Base-by-base conservation (phyloP, 2,329 filamentous ascomycete genomes). In the Ophiostoma sp. region DNA sequence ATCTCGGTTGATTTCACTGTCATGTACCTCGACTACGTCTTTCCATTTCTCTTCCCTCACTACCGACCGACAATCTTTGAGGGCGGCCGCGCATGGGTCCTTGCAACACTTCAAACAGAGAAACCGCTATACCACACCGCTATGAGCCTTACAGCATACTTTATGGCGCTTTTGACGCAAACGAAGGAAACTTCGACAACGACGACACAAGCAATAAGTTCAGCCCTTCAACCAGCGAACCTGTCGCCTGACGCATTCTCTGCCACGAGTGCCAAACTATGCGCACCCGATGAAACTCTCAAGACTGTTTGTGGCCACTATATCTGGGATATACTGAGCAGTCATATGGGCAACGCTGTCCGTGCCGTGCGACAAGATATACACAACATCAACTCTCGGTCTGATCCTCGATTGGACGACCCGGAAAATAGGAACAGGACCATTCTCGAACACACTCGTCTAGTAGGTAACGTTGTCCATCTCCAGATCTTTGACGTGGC, bases 1-100 rank as follows among this genome's bases (percentile, higher is more conserved):
- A 63, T 63, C 28, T 63, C 57, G 4, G 39, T 45, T 22, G 66
- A 69, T 12, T 69, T 69, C 15, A 33, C 66, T 22, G 87, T 88
- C 84, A 84, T 88, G 73, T 91, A 90, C 77, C 82, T 90, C 68
- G 89, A 91, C 78, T 86, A 88, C 74, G 83, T 90, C n/a, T 85
- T 91, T 75, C 88, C 89, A 1, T 87, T 89, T 76, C 80, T 90
- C 0, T 90, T 88, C 77, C 89, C 89, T 1, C 88, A 90, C 78
- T 91, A 91, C 79, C 84, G 84, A 5, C 89, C 89, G 0, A 82
- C 83, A 3, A 78, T 88, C 7, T 82, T 88, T 5, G 83, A 87
- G 72, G 86, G 87, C 19, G 89, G 88, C 15, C 84, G 87, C 64
- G 85, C 86, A n/a, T 91, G 89, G 89, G 57, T 63, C 1, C 57